phyloP scores from a whole-genome alignment of 225 moss, liverwort and hornwort species.

The Thuidium tamariscinum region DNA sequence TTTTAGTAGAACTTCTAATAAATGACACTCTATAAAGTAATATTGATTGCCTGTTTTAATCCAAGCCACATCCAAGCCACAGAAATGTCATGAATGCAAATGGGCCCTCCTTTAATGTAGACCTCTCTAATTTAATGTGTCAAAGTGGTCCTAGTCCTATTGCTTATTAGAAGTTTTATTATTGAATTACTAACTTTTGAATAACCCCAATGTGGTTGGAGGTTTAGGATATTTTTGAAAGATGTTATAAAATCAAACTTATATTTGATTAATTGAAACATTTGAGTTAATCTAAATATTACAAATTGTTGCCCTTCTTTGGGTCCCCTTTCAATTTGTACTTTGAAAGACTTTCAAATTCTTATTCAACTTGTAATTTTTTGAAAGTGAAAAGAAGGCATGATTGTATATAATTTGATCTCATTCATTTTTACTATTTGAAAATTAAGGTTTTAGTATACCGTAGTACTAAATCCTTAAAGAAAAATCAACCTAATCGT shows the following conservation, averaged over 20 bases:
- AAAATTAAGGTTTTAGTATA: neutral
- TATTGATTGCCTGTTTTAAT: no score
- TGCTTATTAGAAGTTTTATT: no score
- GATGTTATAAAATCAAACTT: neutral
- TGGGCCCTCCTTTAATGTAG: no score
- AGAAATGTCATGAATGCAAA: no score
- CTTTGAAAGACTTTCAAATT: neutral
- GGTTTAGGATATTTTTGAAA: neutral
- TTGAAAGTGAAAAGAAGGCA: neutral
- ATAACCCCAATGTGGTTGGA: rapidly evolving
- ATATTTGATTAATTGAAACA: neutral
- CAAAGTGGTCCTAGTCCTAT: no score
- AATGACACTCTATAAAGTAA: no score
- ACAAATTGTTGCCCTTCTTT: rapidly evolving
- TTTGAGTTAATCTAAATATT: neutral
- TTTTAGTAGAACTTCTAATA: no score
- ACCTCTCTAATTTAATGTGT: no score
- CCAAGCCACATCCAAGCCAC: no score
- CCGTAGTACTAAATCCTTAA: neutral
- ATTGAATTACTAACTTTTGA: neutral
- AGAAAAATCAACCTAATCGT: neutral
- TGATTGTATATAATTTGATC: neutral
- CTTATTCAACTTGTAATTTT: neutral
- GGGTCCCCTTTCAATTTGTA: neutral
- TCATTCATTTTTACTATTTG: neutral